Evolutionary conservation across 176 grass and related monocot species (phyloP), one percentile per base, ranked within the genome.

Genomic region (Carex cristatella): DNA sequence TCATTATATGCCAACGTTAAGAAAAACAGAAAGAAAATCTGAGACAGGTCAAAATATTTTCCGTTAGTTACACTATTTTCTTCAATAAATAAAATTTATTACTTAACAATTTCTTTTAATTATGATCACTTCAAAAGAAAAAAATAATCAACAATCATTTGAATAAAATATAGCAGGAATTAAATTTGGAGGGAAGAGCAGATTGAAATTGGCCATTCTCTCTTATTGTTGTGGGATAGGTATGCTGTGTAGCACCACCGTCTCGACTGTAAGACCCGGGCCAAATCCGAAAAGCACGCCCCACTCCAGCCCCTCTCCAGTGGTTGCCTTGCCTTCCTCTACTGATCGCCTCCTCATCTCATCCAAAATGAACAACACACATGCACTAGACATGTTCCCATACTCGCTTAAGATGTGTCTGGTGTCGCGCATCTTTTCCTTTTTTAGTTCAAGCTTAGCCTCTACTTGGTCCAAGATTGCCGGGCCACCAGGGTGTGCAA

Each of bases 231-330:
- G 13, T 37, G 78, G 62, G 56, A 80, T 62, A 7, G 78, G 56
- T 12, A 80, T 15, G 30, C 78, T 80, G 58, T 80, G 78, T 31
- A 80, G 28, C 7, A 80, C 78, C 13, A 80, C 78, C 2, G 78
- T 80, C 54, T 80, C 78, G 10, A 80, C 78, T 18, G 56, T 79
- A 6, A 79, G 76, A 33, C 76, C 76, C 0, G 76, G 76, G 8
- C 76, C 76, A 10, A 79, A 79, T 8, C 76, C 76, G 46, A 79
- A 79, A 35, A 79, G 76, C 16, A 80, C 78, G 3, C 78, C 78
- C 78, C 78, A 80, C 7, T 80, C 78, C 42, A 79, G 74, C 13
- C 74, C 74, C 7, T 79, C 74, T 32, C 74, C 74, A n/a, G 37
- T 53, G 19, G 74, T 80, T 13, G 56, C 28, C 76, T 80, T 80